Base-by-base conservation (phyloP, 176 grass and related monocot genomes). In the Oryza coarctata region DNA sequence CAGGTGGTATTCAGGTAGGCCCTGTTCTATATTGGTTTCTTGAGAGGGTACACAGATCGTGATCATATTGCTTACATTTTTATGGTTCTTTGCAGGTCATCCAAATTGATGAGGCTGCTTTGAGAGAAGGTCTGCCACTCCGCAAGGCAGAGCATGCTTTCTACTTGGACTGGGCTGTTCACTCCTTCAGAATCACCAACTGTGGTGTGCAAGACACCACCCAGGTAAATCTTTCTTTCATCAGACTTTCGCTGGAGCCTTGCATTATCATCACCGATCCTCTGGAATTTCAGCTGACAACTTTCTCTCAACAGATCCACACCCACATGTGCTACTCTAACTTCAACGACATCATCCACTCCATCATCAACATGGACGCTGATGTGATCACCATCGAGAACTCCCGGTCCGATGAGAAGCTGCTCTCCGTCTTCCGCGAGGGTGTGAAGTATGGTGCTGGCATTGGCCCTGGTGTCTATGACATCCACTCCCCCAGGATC, bases 261-360 rank as follows among this genome's bases (percentile, higher is more conserved):
- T 43, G 1, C 11, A 3, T 35, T 77, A 36, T 25, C 1, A 45
- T 22, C 8, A 33, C 26, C 45, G 64, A 57, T 57, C 14, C 62
- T 71, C 32, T 28, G 23, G 0, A 36, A 73, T 72, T 58, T 12
- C 32, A 34, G 35, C 82, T 71, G 44, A 83, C 18, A 13, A 12
- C 22, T 32, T 22, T 78, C 44, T 86, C 12, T 70, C 31, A 25
- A 66, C 79, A 97, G 94, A 97, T 97, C 80, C 94, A 97, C 91
- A 97, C 94, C 70, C 94, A 97, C 85, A 97, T 97, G 94, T 97
- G 94, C 94, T 97, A 97, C 82, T 97, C 94, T 17, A 94, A 97
- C 85, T 97, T 97, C 85, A 97, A 97, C 18, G 94, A 97, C 58
- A 97, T 97, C 85, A 97, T 97, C 85, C 89, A 97, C 50, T 97